A percentile compares a stretch with the other conserved stretches of the same genome.
These are phyloP conservation scores for Hygrophorus russula DNA, from an alignment of 768 basidiomycete species.

Conservation along the genomic window DNA sequence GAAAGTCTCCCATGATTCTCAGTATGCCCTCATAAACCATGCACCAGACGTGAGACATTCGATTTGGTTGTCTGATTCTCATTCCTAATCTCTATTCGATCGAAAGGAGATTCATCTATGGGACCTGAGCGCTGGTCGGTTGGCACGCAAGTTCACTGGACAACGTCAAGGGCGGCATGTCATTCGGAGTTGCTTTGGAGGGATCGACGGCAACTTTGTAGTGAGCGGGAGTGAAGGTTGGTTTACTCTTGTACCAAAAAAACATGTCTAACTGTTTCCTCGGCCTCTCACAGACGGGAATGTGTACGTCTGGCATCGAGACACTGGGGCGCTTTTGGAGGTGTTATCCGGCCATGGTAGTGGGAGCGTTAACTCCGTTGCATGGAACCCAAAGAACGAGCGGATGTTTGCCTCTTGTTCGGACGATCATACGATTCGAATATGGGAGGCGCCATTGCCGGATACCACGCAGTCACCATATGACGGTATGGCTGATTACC, in stretches of 20 bases:
- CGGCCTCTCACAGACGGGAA: conserved; percentile 56
- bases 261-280: background rate
- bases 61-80: conserved; percentile 2
- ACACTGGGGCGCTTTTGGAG: conserved; percentile 75
- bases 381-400: conserved; percentile 87
- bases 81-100: background rate
- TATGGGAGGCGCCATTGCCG: conserved; percentile 60
- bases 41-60: conserved; percentile 63
- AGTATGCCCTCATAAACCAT: conserved; percentile 78
- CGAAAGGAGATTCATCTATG: conserved; percentile 81
- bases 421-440: conserved; percentile 83
- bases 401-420: conserved; percentile 96
- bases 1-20: conserved; percentile 77
- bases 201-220: conserved; percentile 78
- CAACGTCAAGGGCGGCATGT: conserved; percentile 78
- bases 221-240: conserved; percentile 93
- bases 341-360: conserved; percentile 78
- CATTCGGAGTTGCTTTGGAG: conserved; percentile 91
- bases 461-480: conserved; percentile 7
- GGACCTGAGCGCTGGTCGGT: conserved; percentile 59
- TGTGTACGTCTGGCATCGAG: conserved; percentile 93
- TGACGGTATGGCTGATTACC: conserved; percentile 8
- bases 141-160: conserved; percentile 75
- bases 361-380: conserved; percentile 90
- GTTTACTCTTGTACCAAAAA: conserved; percentile 11